These are phyloP conservation scores for Talaromyces piceae DNA, from an alignment of 2,329 filamentous ascomycete species.

Conservation along the genomic window DNA sequence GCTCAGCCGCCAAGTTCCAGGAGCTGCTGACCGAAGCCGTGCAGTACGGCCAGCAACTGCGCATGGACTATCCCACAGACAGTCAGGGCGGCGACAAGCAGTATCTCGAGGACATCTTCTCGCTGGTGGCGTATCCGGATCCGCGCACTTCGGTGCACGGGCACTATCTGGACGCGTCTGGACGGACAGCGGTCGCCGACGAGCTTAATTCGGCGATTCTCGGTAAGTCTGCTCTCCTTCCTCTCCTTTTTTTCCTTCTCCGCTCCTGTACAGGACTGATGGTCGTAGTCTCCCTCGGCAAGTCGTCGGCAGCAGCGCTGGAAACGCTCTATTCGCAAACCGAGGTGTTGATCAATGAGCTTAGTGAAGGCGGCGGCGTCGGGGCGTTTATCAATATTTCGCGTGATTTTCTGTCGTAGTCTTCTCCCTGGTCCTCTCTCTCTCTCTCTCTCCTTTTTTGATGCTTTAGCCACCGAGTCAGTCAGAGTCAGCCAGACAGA, in stretches of 20 bases:
- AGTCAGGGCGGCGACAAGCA: conserved; percentile 62
- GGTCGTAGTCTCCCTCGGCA: conserved; percentile 70
- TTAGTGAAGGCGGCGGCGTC: conserved; percentile 69
- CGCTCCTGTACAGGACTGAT: conserved; percentile 9
- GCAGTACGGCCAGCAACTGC: conserved; percentile 69
- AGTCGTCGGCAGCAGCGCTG: conserved; percentile 76
- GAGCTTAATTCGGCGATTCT: conserved; percentile 91
- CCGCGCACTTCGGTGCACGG: conserved; percentile 69
- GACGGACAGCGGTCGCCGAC: conserved; percentile 74
- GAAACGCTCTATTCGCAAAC: conserved; percentile 84
- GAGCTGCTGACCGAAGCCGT: conserved; percentile 63
- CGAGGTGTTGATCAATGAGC: conserved; percentile 72
- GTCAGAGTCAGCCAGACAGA: no score
- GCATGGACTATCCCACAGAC: conserved; percentile 68
- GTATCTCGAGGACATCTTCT: conserved; percentile 76
- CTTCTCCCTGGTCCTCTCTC: background rate
- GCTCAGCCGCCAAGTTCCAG: conserved; percentile 30
- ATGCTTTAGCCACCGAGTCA: background rate
- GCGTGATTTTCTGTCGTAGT: conserved; percentile 35
- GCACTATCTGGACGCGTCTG: conserved; percentile 67
- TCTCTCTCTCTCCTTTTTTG: background rate
- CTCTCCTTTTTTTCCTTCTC: conserved; percentile 1
- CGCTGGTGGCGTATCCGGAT: conserved; percentile 78
- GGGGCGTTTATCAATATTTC: conserved; percentile 73
- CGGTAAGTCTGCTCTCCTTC: conserved; percentile 43